These are phyloP conservation scores for Platanus orientalis DNA, from an alignment of 164 flowering plant species.

Conservation along the genomic window DNA sequence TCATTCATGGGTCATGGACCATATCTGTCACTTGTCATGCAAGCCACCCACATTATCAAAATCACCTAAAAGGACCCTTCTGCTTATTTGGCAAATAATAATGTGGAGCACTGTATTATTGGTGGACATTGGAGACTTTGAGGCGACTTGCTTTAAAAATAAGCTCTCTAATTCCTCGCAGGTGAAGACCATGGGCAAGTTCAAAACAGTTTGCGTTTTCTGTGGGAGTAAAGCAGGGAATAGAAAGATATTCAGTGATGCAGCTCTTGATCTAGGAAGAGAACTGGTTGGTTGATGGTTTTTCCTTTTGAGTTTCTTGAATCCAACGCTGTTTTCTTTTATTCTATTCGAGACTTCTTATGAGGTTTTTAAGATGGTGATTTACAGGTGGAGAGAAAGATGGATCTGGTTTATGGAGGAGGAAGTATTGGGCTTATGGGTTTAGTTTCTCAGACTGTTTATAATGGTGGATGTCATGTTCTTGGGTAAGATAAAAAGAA, in stretches of 20 bases:
- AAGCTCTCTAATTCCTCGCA: too few relatives aligned
- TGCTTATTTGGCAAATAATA: background rate
- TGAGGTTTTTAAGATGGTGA: background rate
- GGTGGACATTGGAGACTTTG: too few relatives aligned
- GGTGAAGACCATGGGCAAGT: slow-evolving; percentile 26
- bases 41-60: background rate
- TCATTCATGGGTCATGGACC: slow-evolving; percentile 8
- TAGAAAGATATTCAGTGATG: slow-evolving; percentile 36
- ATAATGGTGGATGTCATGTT: slow-evolving; percentile 41
- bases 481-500: slow-evolving; percentile 30
- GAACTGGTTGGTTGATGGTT: slow-evolving; percentile 24
- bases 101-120: too few relatives aligned
- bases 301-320: too few relatives aligned
- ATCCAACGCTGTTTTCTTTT: too few relatives aligned
- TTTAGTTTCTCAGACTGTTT: slow-evolving; percentile 33
- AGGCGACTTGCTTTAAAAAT: too few relatives aligned
- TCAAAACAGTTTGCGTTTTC: slow-evolving; percentile 43
- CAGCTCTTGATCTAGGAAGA: slow-evolving; percentile 43
- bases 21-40: slow-evolving; percentile 10
- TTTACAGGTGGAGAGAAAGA: slow-evolving; percentile 37
- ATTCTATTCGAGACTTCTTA: background rate
- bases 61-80: background rate
- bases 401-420: slow-evolving; percentile 46
- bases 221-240: slow-evolving; percentile 40
- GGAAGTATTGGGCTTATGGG: slow-evolving; percentile 50